phyloP scores from a whole-genome alignment of 257 asterid species.

The Solanum verrucosum region DNA sequence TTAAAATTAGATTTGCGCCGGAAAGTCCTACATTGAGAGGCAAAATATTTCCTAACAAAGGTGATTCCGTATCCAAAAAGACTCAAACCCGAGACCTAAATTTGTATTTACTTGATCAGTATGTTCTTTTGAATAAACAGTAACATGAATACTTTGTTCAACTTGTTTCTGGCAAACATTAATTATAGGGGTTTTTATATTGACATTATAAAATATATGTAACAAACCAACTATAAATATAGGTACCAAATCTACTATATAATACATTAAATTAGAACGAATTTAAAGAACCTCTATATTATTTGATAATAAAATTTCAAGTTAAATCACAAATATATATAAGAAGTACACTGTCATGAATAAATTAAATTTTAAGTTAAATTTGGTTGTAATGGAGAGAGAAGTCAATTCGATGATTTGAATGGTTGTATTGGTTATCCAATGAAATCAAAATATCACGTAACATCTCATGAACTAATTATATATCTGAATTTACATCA shows the following conservation, averaged over 20 bases:
- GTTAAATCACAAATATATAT: neutral
- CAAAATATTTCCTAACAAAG: too few relatives aligned
- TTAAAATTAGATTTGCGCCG: too few relatives aligned
- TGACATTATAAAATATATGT: neutral
- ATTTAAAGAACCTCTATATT: neutral
- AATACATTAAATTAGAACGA: neutral
- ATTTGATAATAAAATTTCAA: neutral
- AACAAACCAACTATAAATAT: neutral
- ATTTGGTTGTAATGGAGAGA: neutral
- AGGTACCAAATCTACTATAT: neutral
- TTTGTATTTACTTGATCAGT: too few relatives aligned
- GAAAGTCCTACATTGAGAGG: fast-evolving
- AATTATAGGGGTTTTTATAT: neutral
- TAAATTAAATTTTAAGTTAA: too few relatives aligned
- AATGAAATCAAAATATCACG: neutral
- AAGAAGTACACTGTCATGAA: neutral
- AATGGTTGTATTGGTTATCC: neutral
- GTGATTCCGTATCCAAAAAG: too few relatives aligned
- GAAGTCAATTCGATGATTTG: neutral
- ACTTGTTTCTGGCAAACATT: neutral
- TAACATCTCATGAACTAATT: neutral
- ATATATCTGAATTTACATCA: neutral
- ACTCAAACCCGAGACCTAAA: too few relatives aligned
- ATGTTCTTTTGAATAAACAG: neutral
- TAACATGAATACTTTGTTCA: neutral